Conservation (phyloP, 2,329 filamentous ascomycete genomes). For the Blastomyces emzantsi region DNA sequence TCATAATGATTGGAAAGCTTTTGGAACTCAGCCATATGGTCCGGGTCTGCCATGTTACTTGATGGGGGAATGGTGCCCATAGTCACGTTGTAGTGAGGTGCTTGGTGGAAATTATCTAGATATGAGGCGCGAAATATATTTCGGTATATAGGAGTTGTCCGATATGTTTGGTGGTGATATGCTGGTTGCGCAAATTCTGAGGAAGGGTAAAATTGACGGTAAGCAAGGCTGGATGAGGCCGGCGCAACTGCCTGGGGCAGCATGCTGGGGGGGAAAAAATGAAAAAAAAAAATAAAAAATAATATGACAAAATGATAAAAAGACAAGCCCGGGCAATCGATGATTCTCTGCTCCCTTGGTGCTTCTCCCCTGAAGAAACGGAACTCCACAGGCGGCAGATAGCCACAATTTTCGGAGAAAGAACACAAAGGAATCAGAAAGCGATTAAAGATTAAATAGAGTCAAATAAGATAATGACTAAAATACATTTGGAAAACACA, state of each 20-base stretch:
- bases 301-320: not conserved
- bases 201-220: conserved; percentile 27
- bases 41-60: conserved; percentile 47
- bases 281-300: not conserved
- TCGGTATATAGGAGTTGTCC: not conserved
- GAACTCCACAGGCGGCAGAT: not conserved
- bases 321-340: not conserved
- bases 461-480: not conserved
- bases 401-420: not conserved
- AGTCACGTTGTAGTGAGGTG: conserved; percentile 23
- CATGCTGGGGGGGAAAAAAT: too few relatives aligned
- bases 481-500: not conserved
- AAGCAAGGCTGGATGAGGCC: conserved; percentile 14
- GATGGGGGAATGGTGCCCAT: conserved; percentile 33
- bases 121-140: not conserved
- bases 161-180: conserved; percentile 16
- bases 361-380: not conserved
- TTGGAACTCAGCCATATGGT: conserved; percentile 48
- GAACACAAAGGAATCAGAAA: not conserved
- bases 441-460: not conserved
- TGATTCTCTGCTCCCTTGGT: not conserved
- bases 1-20: conserved; percentile 53
- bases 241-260: not conserved
- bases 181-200: conserved; percentile 26
- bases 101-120: conserved; percentile 14